Conservation (phyloP, 352 stramenopile species). For the Discostella stelligera region DNA sequence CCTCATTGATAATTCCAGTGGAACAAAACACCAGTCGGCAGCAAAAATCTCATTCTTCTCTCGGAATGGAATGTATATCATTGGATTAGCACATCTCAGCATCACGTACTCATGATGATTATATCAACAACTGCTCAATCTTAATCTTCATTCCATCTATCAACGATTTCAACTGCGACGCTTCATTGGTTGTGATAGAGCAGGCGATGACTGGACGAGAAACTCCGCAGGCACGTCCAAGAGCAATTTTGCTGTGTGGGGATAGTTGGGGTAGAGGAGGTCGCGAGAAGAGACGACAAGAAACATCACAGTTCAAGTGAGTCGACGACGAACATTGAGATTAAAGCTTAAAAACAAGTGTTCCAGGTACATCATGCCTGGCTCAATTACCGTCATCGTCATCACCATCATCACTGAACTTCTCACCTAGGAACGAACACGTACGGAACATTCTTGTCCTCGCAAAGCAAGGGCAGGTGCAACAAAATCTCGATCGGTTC, state of each 20-base stretch:
- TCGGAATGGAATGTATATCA: not conserved
- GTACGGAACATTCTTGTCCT: slow-evolving; percentile 97
- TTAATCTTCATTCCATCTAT: slow-evolving; percentile 99
- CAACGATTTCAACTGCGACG: slow-evolving; percentile 97
- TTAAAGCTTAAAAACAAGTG: too few relatives aligned
- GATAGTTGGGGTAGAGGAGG: not conserved
- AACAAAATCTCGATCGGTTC: slow-evolving; percentile 99
- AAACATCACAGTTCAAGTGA: not conserved
- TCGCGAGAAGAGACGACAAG: not conserved
- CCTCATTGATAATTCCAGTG: not conserved
- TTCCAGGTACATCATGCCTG: too few relatives aligned
- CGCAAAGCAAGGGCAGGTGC: slow-evolving; percentile 97
- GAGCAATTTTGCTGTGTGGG: slow-evolving; percentile 91
- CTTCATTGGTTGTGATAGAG: slow-evolving; percentile 99
- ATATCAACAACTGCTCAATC: slow-evolving; percentile 99
- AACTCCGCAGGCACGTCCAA: slow-evolving; percentile 98
- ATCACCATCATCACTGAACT: not conserved
- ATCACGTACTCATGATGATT: slow-evolving; percentile 79
- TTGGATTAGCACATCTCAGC: slow-evolving; percentile 30
- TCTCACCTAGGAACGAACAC: slow-evolving; percentile 89
- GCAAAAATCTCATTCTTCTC: not conserved
- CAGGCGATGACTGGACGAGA: slow-evolving; percentile 98
- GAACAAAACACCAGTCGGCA: not conserved
- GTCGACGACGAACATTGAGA: not conserved
- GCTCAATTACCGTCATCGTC: not conserved